Conservation (phyloP, 208 protist genomes). For the Sergeia podlipaevii region DNA sequence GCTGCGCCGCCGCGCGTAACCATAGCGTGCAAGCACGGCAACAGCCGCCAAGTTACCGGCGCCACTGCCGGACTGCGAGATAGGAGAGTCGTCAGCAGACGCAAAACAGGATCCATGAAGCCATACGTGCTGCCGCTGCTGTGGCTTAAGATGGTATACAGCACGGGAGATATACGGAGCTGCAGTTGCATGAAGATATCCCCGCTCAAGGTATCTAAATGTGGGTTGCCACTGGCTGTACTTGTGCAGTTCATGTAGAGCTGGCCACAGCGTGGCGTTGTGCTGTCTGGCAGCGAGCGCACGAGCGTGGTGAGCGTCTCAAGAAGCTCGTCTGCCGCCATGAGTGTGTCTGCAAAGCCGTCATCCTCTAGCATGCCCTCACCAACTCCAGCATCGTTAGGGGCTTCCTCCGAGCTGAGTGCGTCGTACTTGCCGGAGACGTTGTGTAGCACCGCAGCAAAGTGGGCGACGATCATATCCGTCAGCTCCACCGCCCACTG, state of each 20-base stretch:
- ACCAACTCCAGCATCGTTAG: neutral
- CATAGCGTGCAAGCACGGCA: conserved; percentile 64
- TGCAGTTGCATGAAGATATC: conserved; percentile 69
- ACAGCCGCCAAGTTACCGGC: conserved; percentile 52
- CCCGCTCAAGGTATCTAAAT: conserved; percentile 11
- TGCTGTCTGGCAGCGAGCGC: conserved; percentile 46
- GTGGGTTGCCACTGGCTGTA: too few species aligned
- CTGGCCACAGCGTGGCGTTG: too few species aligned
- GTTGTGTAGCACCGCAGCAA: conserved; percentile 49
- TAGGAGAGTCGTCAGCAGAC: conserved; percentile 80
- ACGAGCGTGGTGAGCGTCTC: conserved; percentile 80
- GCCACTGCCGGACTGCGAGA: conserved; percentile 70
- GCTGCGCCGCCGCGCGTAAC: conserved; percentile 52
- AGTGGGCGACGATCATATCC: conserved; percentile 82
- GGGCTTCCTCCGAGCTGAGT: conserved; percentile 12
- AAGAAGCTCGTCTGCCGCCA: conserved; percentile 80
- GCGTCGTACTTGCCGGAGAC: conserved; percentile 43
- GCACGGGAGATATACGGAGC: conserved; percentile 52
- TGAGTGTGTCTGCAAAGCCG: conserved; percentile 50
- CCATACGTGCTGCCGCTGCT: conserved; percentile 67
- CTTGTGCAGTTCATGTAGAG: too few species aligned
- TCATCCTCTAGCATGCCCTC: conserved; percentile 41
- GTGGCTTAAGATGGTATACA: conserved; percentile 66
- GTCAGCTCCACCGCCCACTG: conserved; percentile 83
- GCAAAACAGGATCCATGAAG: conserved; percentile 84